Percentiles rank a stretch among this genome's conserved stretches.
These are phyloP conservation scores for Candida arabinofermentans DNA, from an alignment of 805 yeast genomes.

Conservation along the genomic window DNA sequence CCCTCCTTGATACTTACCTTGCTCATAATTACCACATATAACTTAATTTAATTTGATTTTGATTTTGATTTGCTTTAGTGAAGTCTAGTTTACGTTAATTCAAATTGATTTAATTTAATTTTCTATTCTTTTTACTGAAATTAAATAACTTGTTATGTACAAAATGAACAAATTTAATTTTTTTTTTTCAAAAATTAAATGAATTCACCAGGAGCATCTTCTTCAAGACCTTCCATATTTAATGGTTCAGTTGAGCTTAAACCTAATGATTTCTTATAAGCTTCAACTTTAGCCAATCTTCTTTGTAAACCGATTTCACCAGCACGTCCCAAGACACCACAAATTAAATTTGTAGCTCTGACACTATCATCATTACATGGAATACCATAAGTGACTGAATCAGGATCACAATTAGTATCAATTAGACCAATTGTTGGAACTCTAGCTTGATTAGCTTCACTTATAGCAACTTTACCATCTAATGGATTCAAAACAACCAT, in stretches of 20 bases:
- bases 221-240: constrained; percentile 3
- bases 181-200: not conserved
- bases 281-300: constrained; percentile 41
- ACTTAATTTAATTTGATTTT: too few species aligned
- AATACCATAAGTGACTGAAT: constrained; percentile 85
- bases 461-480: constrained; percentile 74
- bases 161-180: not conserved
- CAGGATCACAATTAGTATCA: constrained; percentile 92
- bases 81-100: too few species aligned
- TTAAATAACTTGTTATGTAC: not conserved
- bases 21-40: too few species aligned
- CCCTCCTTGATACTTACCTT: too few species aligned
- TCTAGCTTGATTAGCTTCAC: constrained; percentile 76
- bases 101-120: too few species aligned
- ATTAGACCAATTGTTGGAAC: constrained; percentile 92
- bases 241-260: constrained; percentile 19
- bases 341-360: constrained; percentile 72
- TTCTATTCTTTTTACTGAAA: not conserved
- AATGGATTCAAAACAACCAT: constrained; percentile 83
- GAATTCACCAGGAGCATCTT: constrained; percentile 1
- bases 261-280: constrained; percentile 31
- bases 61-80: too few species aligned
- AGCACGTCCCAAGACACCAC: constrained; percentile 81
- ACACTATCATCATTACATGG: constrained; percentile 94
- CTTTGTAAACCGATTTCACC: constrained; percentile 72